Conservation (phyloP, 2,329 filamentous ascomycete genomes). For the Alternaria conjuncta region DNA sequence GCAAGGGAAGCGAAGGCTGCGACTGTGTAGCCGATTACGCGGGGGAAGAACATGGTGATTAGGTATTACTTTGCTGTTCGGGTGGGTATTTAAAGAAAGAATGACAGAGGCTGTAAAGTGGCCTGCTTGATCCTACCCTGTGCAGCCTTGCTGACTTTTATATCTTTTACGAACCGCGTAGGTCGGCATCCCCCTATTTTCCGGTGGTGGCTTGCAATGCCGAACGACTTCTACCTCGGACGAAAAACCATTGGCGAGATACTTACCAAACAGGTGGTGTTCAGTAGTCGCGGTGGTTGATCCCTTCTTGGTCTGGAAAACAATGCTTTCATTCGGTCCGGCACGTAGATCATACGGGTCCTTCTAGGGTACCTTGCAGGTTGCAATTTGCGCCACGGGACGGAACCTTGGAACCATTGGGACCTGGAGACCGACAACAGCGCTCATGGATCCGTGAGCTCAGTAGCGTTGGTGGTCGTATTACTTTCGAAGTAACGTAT, state of each 20-base stretch:
- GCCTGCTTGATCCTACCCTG: slow-evolving; percentile 16
- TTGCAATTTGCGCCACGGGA: slow-evolving; percentile 6
- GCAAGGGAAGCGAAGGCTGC: slow-evolving; percentile 31
- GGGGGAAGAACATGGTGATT: slow-evolving; percentile 32
- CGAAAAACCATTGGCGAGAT: slow-evolving; percentile 1
- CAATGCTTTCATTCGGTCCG: slow-evolving; percentile 5
- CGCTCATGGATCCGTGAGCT: not conserved
- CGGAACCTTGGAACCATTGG: not conserved
- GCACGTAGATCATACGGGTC: slow-evolving; percentile 5
- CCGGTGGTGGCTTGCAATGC: not conserved
- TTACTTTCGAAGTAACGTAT: not conserved
- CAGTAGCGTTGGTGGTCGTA: not conserved
- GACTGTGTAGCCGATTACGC: slow-evolving; percentile 22
- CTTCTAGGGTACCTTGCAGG: not conserved
- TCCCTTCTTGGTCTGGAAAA: slow-evolving; percentile 13
- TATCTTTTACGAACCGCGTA: not conserved
- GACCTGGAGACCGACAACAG: not conserved
- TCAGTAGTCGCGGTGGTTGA: slow-evolving; percentile 16
- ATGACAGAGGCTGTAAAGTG: slow-evolving; percentile 18
- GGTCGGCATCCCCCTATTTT: slow-evolving; percentile 5
- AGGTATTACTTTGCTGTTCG: slow-evolving; percentile 5
- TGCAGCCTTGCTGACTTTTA: slow-evolving; percentile 11
- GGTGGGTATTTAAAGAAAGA: slow-evolving; percentile 11
- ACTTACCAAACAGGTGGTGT: slow-evolving; percentile 1
- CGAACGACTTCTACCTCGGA: slow-evolving; percentile 1